These are phyloP conservation scores for Crotalaria pallida DNA, from an alignment of 306 rosid genomes.

Conservation along the genomic window DNA sequence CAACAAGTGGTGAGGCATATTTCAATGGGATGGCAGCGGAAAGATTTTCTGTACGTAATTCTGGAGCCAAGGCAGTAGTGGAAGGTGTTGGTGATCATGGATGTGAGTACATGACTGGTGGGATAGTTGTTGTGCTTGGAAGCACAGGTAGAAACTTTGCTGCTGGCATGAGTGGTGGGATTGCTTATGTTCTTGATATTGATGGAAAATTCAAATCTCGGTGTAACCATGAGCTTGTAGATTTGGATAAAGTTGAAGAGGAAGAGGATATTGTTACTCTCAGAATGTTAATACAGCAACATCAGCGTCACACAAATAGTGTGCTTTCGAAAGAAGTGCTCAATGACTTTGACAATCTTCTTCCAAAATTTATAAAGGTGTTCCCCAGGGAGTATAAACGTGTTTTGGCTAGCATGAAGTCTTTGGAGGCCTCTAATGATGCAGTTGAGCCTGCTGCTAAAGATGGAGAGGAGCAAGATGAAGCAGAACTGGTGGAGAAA, in stretches of 20 bases:
- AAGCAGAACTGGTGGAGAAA: conserved; percentile 45
- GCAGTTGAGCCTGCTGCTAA: conserved; percentile 29
- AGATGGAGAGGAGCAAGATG: conserved; percentile 44
- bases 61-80: conserved; percentile 94
- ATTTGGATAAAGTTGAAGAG: conserved; percentile 81
- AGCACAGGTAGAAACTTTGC: conserved; percentile 96
- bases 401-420: conserved; percentile 60
- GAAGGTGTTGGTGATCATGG: conserved; percentile 99
- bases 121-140: conserved; percentile 91
- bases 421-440: conserved; percentile 44
- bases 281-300: conserved; percentile 91
- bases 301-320: conserved; percentile 91
- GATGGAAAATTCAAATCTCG: conserved; percentile 66
- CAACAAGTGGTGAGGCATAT: conserved; percentile 91
- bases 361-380: conserved; percentile 87
- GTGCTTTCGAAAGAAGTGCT: conserved; percentile 76
- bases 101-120: conserved; percentile 99
- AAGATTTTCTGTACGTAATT: conserved; percentile 96
- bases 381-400: conserved; percentile 90
- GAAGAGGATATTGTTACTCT: conserved; percentile 73
- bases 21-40: conserved; percentile 99
- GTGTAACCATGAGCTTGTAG: conserved; percentile 90
- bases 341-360: conserved; percentile 57
- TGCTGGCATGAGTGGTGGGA: conserved; percentile 99
- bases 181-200: conserved; percentile 77